Evolutionary conservation across 306 rosid species (phyloP), one percentile per base, ranked within the genome.

Genomic region (Fragaria vesca): DNA sequence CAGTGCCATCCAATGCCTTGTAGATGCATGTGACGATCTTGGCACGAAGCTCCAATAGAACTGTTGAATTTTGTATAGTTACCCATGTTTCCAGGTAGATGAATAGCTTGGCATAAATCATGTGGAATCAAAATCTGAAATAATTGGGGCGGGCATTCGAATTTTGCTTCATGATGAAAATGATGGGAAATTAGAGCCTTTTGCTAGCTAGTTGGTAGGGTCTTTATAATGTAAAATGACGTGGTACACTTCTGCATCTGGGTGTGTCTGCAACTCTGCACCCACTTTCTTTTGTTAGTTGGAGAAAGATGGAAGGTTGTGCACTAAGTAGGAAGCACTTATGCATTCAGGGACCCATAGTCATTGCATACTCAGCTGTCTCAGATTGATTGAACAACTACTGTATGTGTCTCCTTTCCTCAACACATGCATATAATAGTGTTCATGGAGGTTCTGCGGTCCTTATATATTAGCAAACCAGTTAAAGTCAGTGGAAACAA

Each of bases 331-430:
- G 45, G 1, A 3, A 72, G 66, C 66, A 73, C 52, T 38, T 36
- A 40, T 12, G 51, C 36, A 55, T 68, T 12, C 36, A 72, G 86
- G 86, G 71, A 73, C 82, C 84, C 84, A 85, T 72, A 48, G 75
- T 75, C 72, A 75, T 78, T 84, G 83, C 34, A 62, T 77, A 78
- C 60, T 51, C 75, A 50, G 47, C 62, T 30, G 63, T 71, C 63
- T 83, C 87, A 81, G 83, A 76, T 76, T 85, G 86, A 81, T 78
- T 82, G 83, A 86, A 79, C 87, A 51, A 63, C 79, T 78, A 66
- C 73, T 58, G 51, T 75, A 58, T 72, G 63, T 63, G 83, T 78
- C 78, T 81, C 73, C 58, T 20, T 65, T 74, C 32, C 47, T 32
- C 30, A 60, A 72, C 28, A 32, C 71, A 66, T 34, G 4, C 43